Base-by-base conservation (phyloP, 805 yeast genomes). In the Candida xyloterini region DNA sequence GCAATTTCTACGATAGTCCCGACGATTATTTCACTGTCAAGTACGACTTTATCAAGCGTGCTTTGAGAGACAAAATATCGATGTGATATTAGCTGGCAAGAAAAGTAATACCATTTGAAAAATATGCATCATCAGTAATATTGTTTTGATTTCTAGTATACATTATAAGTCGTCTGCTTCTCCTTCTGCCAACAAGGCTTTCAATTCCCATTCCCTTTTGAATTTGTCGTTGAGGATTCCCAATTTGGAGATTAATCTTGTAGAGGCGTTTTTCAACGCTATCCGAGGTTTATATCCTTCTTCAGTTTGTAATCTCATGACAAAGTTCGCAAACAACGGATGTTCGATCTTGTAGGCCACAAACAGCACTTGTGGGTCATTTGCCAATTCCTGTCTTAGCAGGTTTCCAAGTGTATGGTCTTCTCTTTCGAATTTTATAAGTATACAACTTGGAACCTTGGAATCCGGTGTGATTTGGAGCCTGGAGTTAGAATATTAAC, bases 301-400 rank as follows among this genome's bases (percentile, higher is more conserved):
- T 54, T 87, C 95, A 0, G 98, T 91, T 64, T 93, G 99, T 26
- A 93, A 76, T 66, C 99, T 79, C 79, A 93, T 78, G 32, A 91
- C 81, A 55, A 93, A 93, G 62, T 86, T 87, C 27, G 99, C 97
- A 65, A 93, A 93, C 49, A 93, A 71, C 7, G 99, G 99, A 67
- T 93, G 99, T 66, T 93, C 98, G 30, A 93, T 89, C 63, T 93
- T 93, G 72, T 93, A 93, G 25, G 98, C 99, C 30, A 95, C 98
- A 62, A 90, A 93, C 25, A 93, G 61, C n/a, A 93, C 99, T 50
- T 81, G 79, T 35, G 81, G 79, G 62, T 93, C 98, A 56, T 80
- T 81, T 46, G 88, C 73, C 41, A 93, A 76, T 60, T 91, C 96
- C 21, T 90, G 81, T 59, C 95, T 77, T 44, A 93, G 73, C 53